A percentile compares a stretch with the other conserved stretches of the same genome.
Evolutionary conservation across 2,329 filamentous ascomycete genomes (phyloP).

Genomic region (Pestalotiopsis sp.): DNA sequence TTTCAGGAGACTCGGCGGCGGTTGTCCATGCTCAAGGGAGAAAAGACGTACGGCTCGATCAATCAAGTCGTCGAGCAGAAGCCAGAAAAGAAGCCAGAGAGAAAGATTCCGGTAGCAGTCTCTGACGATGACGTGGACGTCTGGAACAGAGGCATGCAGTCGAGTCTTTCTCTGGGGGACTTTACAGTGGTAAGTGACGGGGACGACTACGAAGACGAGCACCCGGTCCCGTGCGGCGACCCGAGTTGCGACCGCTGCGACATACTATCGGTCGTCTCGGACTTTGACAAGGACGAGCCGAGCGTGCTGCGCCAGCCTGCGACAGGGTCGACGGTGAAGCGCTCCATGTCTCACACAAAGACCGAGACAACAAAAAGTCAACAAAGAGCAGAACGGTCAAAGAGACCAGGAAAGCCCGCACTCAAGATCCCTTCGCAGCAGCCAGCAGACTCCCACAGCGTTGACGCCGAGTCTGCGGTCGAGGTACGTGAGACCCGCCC

Average conservation of each 20-base stretch:
- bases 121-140: not conserved
- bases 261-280: not conserved
- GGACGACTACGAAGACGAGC: not conserved
- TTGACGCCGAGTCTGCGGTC: not conserved
- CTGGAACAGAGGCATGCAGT: not conserved
- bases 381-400: not conserved
- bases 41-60: not conserved
- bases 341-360: not conserved
- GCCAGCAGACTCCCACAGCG: not conserved
- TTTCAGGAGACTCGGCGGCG: not conserved
- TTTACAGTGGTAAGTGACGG: conserved; percentile 1
- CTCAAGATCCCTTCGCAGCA: not conserved
- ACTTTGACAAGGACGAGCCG: not conserved
- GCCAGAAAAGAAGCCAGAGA: not conserved
- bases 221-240: not conserved
- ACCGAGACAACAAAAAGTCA: not conserved
- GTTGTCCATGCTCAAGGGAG: not conserved
- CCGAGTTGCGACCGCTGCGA: not conserved
- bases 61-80: not conserved
- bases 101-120: not conserved
- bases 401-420: not conserved
- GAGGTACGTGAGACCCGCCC: not conserved
- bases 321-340: not conserved
- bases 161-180: not conserved
- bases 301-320: not conserved